Evolutionary conservation across 352 stramenopile genomes (phyloP), one percentile per base, ranked within the genome.

Genomic region (Lagenidium giganteum): DNA sequence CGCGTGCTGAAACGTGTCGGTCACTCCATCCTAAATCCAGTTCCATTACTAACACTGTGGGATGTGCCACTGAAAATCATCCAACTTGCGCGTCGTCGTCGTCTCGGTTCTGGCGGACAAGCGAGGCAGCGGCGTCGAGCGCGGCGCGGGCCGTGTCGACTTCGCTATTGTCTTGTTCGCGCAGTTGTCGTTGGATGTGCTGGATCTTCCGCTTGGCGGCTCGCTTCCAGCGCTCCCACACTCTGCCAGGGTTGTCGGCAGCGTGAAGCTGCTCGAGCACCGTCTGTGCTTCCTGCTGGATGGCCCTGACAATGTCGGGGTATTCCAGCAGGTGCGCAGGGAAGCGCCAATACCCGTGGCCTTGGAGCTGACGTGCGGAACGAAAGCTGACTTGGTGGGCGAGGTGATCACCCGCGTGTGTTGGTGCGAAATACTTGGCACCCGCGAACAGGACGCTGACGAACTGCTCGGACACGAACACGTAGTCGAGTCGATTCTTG

Each of bases 401-500:
- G n/a, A 54, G 29, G 25, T 54, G 46, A 22, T 54, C 36, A 16
- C 36, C 46, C 12, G 20, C 34, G n/a, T 34, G 8, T 6, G 22
- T 39, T 4, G 36, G 20, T 30, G 40, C 2, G 14, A 41, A 47
- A 38, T 49, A 50, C 18, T 30, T 18, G 14, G 21, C 12, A 5
- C 8, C 17, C 5, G 27, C 13, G 12, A 25, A 46, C 13, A 22
- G 22, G 32, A 33, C 16, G 9, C 37, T 13, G 31, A 12, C 23
- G 12, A 42, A 18, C 9, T 8, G 3, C 9, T 42, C 23, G 28
- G 28, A 28, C 2, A 60, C 12, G 5, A 60, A 41, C 21, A 67
- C 26, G 53, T 58, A 67, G 26, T 63, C 51, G 0, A 67, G 37
- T 13, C 57, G 41, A 21, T n/a, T n/a, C n/a, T n/a, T n/a, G n/a